Evolutionary conservation across 306 rosid genomes (phyloP).

Genomic region (Prunus campanulata): DNA sequence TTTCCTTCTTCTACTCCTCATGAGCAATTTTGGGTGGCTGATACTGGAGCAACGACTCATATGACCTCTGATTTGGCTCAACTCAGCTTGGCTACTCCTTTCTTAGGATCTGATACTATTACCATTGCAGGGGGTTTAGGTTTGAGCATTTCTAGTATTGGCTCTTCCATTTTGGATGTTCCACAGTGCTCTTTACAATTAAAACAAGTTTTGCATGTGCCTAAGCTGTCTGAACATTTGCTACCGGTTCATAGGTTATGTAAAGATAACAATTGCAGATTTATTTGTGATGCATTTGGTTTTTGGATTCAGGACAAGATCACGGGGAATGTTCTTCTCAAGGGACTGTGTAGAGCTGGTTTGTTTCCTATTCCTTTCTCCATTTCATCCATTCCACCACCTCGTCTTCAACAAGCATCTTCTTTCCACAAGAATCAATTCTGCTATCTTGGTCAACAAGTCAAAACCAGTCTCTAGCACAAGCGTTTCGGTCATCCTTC

Average conservation of each 20-base stretch:
- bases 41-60: no score
- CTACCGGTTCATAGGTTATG: background rate
- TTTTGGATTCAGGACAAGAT: background rate
- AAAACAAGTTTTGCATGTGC: background rate
- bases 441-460: background rate
- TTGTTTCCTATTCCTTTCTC: background rate
- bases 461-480: background rate
- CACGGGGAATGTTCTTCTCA: background rate
- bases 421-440: background rate
- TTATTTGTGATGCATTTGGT: background rate
- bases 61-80: background rate
- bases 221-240: background rate
- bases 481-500: background rate
- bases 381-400: background rate
- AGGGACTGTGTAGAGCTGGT: background rate
- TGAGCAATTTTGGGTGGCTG: no score
- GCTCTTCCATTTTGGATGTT: no score
- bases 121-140: background rate
- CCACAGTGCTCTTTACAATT: background rate
- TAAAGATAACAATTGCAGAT: background rate
- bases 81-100: background rate
- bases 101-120: background rate
- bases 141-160: background rate
- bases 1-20: no score
- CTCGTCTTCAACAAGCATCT: no score